Percentiles rank a stretch among this genome's conserved stretches.
Conservation (phyloP, 306 rosid species). For the Rosa chinensis region DNA sequence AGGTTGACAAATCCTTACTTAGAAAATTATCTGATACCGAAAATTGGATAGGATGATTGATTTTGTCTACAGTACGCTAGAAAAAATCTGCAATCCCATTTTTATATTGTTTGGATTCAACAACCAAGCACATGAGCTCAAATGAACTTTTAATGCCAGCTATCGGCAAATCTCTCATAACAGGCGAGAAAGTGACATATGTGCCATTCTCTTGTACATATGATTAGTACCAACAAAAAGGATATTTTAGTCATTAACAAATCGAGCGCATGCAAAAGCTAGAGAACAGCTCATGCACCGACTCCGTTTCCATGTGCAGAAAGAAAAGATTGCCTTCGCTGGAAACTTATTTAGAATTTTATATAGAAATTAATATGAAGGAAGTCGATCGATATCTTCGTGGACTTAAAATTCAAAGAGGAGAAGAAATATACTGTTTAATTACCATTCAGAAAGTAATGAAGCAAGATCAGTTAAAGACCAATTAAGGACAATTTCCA, state of each 20-base stretch:
- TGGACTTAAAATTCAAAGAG: background rate
- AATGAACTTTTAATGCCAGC: background rate
- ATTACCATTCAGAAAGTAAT: background rate
- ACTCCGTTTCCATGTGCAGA: conserved; percentile 24
- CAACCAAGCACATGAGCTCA: conserved; percentile 4
- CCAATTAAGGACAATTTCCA: background rate
- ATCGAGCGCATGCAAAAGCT: conserved; percentile 8
- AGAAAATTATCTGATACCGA: background rate
- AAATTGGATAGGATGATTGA: background rate
- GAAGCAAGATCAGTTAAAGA: background rate
- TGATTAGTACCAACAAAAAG: background rate
- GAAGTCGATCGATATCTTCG: background rate
- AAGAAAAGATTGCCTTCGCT: background rate
- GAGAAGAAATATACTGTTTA: background rate
- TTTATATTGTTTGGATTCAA: background rate
- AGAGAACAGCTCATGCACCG: conserved; percentile 14
- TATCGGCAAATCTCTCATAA: conserved; percentile 5
- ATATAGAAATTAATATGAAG: background rate
- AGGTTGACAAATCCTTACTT: background rate
- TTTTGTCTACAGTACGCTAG: background rate
- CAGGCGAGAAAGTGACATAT: background rate
- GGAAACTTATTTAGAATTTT: background rate
- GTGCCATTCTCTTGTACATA: background rate
- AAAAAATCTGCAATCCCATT: background rate
- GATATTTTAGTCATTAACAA: background rate